Evolutionary conservation across 805 yeast species (phyloP), one percentile per base, ranked within the genome.

Genomic region (Clavispora santaluciae): DNA sequence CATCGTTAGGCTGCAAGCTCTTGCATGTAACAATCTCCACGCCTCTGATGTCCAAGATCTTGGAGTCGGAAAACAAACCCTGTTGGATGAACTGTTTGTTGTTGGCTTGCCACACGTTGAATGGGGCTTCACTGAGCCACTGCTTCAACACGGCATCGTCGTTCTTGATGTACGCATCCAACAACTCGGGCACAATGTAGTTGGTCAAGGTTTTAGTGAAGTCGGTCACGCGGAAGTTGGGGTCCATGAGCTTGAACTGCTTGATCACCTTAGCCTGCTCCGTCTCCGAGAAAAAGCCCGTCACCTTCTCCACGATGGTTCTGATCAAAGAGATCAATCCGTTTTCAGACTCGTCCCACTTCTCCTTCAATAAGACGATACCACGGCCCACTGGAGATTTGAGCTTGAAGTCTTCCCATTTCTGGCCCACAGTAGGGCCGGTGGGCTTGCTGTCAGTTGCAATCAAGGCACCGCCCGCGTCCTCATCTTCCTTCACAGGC

Each of bases 91-190:
- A 81, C 59, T 86, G 95, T 65, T 93, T 93, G 61, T 91, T 89
- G 62, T 86, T 87, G 24, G 96, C 95, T 51, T 85, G 79, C 78
- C 95, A 88, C 44, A 93, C 95, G 1, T 91, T 91, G 70, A 68
- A 91, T 33, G 99, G 97, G 22, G 98, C 98, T 67, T 93, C 99
- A 37, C 95, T 83, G 44, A 93, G 78, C 99, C 99, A 93, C 54
- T 72, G 69, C 63, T 90, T 86, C 60, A 93, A 74, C 16, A 82
- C 82, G 38, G 73, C 74, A 48, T 82, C 91, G 54, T 93, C 97
- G 50, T 96, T 96, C 53, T 84, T 84, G 44, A 87, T 87, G 65
- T 89, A 90, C 6, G 98, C 97, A 58, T 93, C 99, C 56, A 93
- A 72, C 25, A 93, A 79, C 64, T 93, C 99, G 9, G 99, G 99